Conservation (phyloP, 768 basidiomycete species). For the Russula olivacea region DNA sequence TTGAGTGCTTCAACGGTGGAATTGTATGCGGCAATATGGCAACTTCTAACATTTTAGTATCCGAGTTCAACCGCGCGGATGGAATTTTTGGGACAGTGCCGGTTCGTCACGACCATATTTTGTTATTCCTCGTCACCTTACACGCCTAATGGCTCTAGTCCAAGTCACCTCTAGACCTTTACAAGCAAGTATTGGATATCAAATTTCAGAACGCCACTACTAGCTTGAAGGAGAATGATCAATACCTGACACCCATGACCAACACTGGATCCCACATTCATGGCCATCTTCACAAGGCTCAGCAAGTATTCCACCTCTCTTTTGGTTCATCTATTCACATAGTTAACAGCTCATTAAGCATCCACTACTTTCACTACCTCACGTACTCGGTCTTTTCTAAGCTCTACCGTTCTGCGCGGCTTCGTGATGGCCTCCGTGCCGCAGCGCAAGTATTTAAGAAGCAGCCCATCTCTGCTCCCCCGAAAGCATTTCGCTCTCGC, state of each 20-base stretch:
- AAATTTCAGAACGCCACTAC: conserved; percentile 62
- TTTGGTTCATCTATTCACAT: background rate
- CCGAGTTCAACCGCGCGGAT: conserved; percentile 68
- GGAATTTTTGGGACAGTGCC: conserved; percentile 78
- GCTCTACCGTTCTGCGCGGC: conserved; percentile 20
- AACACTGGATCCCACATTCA: conserved; percentile 59
- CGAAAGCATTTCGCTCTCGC: conserved; percentile 23
- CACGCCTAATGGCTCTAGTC: conserved; percentile 42
- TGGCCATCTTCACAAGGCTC: conserved; percentile 46
- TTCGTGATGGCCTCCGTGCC: conserved; percentile 9
- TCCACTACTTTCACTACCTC: conserved; percentile 18
- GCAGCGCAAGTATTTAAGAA: conserved; percentile 4
- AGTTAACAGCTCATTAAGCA: conserved; percentile 16
- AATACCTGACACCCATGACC: conserved; percentile 63
- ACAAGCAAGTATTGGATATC: conserved; percentile 73
- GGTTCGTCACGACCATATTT: conserved; percentile 39
- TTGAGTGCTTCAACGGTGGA: conserved; percentile 72
- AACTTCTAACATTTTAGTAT: conserved; percentile 74
- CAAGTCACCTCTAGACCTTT: conserved; percentile 71
- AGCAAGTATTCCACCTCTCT: conserved; percentile 7
- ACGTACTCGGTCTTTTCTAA: conserved; percentile 20
- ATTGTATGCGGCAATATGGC: conserved; percentile 83
- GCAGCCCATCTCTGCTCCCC: background rate
- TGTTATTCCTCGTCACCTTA: background rate
- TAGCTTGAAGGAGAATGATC: conserved; percentile 67